Percentiles rank a stretch among this genome's conserved stretches.
phyloP scores from a whole-genome alignment of 805 yeast genomes.

The Yamadazyma sp. region DNA sequence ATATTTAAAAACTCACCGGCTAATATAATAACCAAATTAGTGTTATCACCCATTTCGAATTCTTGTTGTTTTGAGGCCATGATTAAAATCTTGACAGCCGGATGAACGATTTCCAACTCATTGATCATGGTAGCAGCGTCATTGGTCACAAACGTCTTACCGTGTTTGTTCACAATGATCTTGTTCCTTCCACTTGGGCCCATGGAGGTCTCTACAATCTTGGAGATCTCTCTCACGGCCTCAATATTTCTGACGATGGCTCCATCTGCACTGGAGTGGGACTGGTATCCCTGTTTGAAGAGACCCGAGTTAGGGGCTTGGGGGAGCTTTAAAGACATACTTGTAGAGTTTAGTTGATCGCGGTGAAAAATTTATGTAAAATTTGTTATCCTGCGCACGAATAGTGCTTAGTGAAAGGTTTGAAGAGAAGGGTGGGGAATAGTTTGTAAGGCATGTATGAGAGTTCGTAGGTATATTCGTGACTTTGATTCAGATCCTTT shows the following conservation, averaged over 20 bases:
- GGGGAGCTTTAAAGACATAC: constrained; percentile 93
- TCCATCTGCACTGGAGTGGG: constrained; percentile 87
- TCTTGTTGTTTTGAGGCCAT: constrained; percentile 98
- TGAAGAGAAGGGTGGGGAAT: too few species aligned
- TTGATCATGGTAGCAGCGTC: constrained; percentile 98
- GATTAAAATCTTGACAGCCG: constrained; percentile 92
- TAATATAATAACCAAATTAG: constrained; percentile 84
- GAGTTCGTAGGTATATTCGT: too few species aligned
- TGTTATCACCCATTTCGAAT: constrained; percentile 94
- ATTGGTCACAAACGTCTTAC: constrained; percentile 84
- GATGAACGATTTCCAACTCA: constrained; percentile 93
- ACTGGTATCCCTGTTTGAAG: constrained; percentile 92
- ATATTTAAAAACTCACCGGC: constrained; percentile 90
- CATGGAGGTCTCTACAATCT: constrained; percentile 89
- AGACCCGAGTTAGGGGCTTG: constrained; percentile 90
- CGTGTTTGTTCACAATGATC: constrained; percentile 86
- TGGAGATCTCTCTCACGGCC: constrained; percentile 90
- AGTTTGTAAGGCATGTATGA: too few species aligned
- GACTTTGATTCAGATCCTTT: too few species aligned
- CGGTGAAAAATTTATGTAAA: too few species aligned
- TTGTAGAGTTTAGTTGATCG: too few species aligned
- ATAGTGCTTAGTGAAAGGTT: too few species aligned
- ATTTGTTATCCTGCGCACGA: too few species aligned
- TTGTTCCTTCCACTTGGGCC: constrained; percentile 98
- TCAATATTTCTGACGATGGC: constrained; percentile 89